Percentiles rank a stretch among this genome's conserved stretches.
phyloP scores from a whole-genome alignment of 202 grass and related monocot genomes.

The Setaria italica region DNA sequence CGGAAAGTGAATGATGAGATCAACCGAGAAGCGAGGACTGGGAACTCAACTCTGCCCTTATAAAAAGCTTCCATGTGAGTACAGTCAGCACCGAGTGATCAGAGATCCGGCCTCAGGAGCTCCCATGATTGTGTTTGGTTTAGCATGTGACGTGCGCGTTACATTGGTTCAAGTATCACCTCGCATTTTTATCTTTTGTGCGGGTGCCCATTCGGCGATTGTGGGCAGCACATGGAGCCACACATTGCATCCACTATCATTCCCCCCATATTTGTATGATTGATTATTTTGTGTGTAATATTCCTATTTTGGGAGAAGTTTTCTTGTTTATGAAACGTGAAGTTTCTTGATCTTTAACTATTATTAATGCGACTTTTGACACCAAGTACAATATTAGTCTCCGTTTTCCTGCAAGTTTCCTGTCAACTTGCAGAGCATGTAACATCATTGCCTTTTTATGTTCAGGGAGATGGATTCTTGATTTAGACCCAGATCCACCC shows the following conservation, averaged over 20 bases:
- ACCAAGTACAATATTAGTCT: neutral
- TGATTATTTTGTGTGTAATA: neutral
- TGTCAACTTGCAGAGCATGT: slow-evolving; percentile 2
- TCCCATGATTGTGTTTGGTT: slow-evolving; percentile 12
- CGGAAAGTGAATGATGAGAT: neutral
- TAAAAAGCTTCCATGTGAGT: slow-evolving; percentile 30
- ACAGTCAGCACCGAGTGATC: slow-evolving; percentile 20
- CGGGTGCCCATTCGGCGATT: neutral
- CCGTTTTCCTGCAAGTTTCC: neutral
- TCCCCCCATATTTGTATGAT: neutral
- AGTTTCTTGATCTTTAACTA: neutral
- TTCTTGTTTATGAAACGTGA: slow-evolving; percentile 3
- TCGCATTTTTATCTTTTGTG: neutral
- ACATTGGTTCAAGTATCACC: slow-evolving; percentile 2
- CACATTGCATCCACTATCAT: neutral
- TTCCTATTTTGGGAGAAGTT: neutral
- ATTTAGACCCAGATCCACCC: too few relatives aligned
- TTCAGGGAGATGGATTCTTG: neutral
- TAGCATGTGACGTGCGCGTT: slow-evolving; percentile 17
- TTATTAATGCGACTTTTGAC: neutral
- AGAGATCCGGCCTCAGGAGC: slow-evolving; percentile 7
- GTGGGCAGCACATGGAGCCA: slow-evolving; percentile 38
- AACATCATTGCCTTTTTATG: neutral
- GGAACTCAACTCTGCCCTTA: neutral
- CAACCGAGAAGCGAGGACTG: neutral